Base-by-base conservation (phyloP, 83 land plant species). In the Picea mariana region DNA sequence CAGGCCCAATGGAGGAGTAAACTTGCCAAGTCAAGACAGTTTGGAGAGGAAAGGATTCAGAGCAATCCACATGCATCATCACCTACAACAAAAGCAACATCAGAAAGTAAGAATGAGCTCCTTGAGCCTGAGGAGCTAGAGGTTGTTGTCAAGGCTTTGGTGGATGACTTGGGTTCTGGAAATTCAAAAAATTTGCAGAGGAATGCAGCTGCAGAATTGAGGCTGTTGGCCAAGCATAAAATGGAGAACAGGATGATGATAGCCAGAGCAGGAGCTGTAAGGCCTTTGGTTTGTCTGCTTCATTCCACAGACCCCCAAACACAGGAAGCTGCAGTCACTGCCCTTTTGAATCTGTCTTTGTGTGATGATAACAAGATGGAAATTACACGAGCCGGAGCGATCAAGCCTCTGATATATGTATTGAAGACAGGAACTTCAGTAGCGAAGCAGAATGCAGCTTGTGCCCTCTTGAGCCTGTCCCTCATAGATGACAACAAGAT, bases 381-480 rank as follows among this genome's bases (percentile, higher is more conserved):
- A 21, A 90, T 94, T 67, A 71, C 88, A 18, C 65, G 78, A 9
- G 85, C 92, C 4, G 97, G 97, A 0, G 95, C 95, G 6, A 83
- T 91, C 55, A 89, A 89, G 72, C 84, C 93, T 9, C 78, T 94
- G 12, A 85, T 94, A 5, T 82, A 88, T 79, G 93, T 85, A 9
- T 79, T 94, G 61, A 88, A 86, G 59, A 91, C 88, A 20, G 97
- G 97, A 15, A 91, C 95, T 26, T 85, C 86, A 27, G 73, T 82
- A 11, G 84, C 93, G 15, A 94, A 92, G 87, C 90, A 94, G 85
- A 94, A 94, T 81, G 97, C 97, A 4, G 97, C 97, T 0, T 86
- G 91, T 34, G 89, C 95, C 38, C 79, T 94, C 64, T 62, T 89
- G 64, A 91, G 87, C 66, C 87, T 94, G 21, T 85, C 96, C 5